Percentiles rank a stretch among this genome's conserved stretches.
Conservation (phyloP, 306 rosid genomes). For the Trifolium dubium region DNA sequence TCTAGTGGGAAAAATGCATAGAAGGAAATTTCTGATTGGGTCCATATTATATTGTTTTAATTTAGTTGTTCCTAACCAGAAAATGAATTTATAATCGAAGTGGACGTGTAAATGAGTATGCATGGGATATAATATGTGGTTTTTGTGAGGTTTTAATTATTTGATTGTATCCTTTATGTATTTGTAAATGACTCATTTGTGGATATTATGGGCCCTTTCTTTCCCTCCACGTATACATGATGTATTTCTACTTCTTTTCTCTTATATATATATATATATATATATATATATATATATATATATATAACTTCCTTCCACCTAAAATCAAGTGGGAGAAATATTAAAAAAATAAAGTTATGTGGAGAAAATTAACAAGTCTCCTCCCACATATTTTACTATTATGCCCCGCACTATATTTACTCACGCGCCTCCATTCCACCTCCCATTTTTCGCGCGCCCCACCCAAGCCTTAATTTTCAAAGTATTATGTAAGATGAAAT, state of each 20-base stretch:
- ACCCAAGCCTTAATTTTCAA: too few species aligned
- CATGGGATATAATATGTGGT: slow-evolving; percentile 36
- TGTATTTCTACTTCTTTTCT: background rate
- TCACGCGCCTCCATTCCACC: too few species aligned
- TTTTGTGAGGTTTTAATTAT: slow-evolving; percentile 7
- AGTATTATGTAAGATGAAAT: too few species aligned
- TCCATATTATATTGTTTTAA: background rate
- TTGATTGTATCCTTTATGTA: background rate
- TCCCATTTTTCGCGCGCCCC: too few species aligned
- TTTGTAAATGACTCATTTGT: slow-evolving; percentile 18
- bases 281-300: too few species aligned
- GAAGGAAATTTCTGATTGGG: slow-evolving; percentile 25
- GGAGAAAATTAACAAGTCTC: too few species aligned
- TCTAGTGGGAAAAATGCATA: slow-evolving; percentile 28
- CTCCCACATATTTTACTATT: too few species aligned
- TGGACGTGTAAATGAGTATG: slow-evolving; percentile 52
- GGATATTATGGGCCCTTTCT: slow-evolving; percentile 34
- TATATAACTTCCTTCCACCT: too few species aligned
- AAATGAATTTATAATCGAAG: slow-evolving; percentile 27
- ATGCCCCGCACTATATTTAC: too few species aligned
- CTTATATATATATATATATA: background rate
- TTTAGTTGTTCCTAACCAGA: background rate
- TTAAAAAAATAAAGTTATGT: too few species aligned
- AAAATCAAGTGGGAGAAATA: too few species aligned
- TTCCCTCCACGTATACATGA: slow-evolving; percentile 1